These are phyloP conservation scores for Grigorovia jiainica DNA, from an alignment of 805 yeast species.

Conservation along the genomic window DNA sequence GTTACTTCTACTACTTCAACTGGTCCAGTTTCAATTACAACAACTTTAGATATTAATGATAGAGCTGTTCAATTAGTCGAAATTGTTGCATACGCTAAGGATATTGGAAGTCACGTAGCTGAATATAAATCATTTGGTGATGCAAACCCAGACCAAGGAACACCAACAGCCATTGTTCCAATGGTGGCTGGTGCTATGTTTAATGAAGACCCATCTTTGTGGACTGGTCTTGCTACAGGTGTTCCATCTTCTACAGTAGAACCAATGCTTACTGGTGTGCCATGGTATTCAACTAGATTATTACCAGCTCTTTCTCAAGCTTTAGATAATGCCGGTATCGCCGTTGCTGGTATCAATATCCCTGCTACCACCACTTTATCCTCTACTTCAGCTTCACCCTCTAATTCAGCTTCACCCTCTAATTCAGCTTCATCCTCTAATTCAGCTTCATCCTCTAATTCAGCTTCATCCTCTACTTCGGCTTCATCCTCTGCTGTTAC, in stretches of 20 bases:
- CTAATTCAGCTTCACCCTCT: background rate
- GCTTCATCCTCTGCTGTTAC: background rate
- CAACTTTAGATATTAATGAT: slow-evolving; percentile 3
- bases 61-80: slow-evolving; percentile 5
- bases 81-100: slow-evolving; percentile 7
- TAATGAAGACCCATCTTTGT: slow-evolving; percentile 22
- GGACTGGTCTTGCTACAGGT: slow-evolving; percentile 21
- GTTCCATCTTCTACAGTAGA: slow-evolving; percentile 22
- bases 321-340: slow-evolving; percentile 4
- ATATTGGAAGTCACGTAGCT: slow-evolving; percentile 5
- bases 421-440: background rate
- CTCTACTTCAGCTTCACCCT: slow-evolving; percentile 3
- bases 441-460: too few relatives aligned
- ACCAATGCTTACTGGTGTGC: slow-evolving; percentile 25
- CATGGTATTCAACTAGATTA: slow-evolving; percentile 28
- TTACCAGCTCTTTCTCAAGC: slow-evolving; percentile 8
- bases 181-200: slow-evolving; percentile 10
- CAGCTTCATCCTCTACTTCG: too few relatives aligned
- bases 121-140: slow-evolving; percentile 5
- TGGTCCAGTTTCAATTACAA: too few relatives aligned
- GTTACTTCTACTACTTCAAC: too few relatives aligned
- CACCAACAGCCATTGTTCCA: slow-evolving; percentile 5
- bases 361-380: slow-evolving; percentile 4
- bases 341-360: background rate
- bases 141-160: slow-evolving; percentile 6